Conservation (phyloP, 2,329 filamentous ascomycete species). For the Fusarium duplospermum region DNA sequence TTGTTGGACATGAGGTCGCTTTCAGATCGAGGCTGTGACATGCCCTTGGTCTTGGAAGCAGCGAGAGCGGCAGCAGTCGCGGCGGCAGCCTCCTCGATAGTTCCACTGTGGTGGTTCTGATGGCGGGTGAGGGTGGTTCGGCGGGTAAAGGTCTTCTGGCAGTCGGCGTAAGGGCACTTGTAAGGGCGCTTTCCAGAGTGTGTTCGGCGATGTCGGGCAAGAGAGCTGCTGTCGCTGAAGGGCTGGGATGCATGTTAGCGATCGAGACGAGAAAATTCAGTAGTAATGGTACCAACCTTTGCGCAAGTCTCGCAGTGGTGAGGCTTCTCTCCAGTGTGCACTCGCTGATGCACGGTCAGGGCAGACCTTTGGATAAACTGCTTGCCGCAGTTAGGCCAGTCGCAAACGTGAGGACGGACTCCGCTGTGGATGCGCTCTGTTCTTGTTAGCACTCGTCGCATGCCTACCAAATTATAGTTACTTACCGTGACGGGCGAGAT, state of each 20-base stretch:
- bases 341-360: slow-evolving; percentile 92
- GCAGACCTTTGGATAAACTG: slow-evolving; percentile 98
- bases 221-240: slow-evolving; percentile 94
- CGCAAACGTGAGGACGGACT: slow-evolving; percentile 90
- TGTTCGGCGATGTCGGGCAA: slow-evolving; percentile 92
- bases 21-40: slow-evolving; percentile 70
- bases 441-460: slow-evolving; percentile 37
- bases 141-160: slow-evolving; percentile 97
- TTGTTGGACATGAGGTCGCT: slow-evolving; percentile 78
- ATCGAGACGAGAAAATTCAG: not conserved
- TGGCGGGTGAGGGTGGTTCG: slow-evolving; percentile 95
- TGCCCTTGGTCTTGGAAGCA: slow-evolving; percentile 56
- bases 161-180: slow-evolving; percentile 97
- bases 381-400: slow-evolving; percentile 89
- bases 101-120: slow-evolving; percentile 95
- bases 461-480: not conserved
- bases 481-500: slow-evolving; percentile 94
- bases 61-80: slow-evolving; percentile 89
- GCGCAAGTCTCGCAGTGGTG: slow-evolving; percentile 97
- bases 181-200: slow-evolving; percentile 96
- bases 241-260: slow-evolving; percentile 66
- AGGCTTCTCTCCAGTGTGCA: slow-evolving; percentile 98
- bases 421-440: slow-evolving; percentile 97
- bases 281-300: slow-evolving; percentile 72
- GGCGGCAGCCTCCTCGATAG: slow-evolving; percentile 90